Evolutionary conservation across 2,329 filamentous ascomycete genomes (phyloP).

Genomic region (Pseudocercospora ulei): DNA sequence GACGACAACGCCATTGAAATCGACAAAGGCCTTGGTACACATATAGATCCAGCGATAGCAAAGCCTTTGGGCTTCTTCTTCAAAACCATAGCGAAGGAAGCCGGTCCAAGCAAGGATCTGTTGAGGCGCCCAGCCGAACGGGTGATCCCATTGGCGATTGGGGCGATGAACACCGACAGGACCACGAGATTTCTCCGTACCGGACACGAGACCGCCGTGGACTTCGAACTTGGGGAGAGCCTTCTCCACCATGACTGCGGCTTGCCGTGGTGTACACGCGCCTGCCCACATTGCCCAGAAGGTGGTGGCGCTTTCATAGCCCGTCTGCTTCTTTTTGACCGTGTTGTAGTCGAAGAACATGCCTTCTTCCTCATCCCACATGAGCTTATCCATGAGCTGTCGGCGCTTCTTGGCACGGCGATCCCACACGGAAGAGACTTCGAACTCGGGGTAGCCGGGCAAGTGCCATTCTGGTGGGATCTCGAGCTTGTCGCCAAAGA

Average conservation of each 20-base stretch:
- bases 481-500: conserved; percentile 73
- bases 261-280: conserved; percentile 73
- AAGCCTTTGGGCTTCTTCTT: conserved; percentile 76
- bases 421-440: conserved; percentile 83
- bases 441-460: conserved; percentile 53
- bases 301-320: conserved; percentile 84
- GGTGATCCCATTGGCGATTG: conserved; percentile 97
- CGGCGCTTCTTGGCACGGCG: conserved; percentile 76
- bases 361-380: conserved; percentile 83
- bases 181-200: conserved; percentile 81
- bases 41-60: conserved; percentile 97
- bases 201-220: conserved; percentile 76
- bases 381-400: conserved; percentile 76
- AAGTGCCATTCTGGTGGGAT: conserved; percentile 75
- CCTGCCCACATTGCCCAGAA: conserved; percentile 98
- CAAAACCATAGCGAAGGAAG: conserved; percentile 80
- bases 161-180: conserved; percentile 68
- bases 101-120: conserved; percentile 98
- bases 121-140: conserved; percentile 96
- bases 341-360: conserved; percentile 99
- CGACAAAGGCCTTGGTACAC: conserved; percentile 96
- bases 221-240: conserved; percentile 82
- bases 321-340: conserved; percentile 64
- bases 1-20: conserved; percentile 95
- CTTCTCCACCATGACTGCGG: conserved; percentile 67